A percentile compares a stretch with the other conserved stretches of the same genome.
These are phyloP conservation scores for Pythium graminicola DNA, from an alignment of 352 stramenopile genomes.

Conservation along the genomic window DNA sequence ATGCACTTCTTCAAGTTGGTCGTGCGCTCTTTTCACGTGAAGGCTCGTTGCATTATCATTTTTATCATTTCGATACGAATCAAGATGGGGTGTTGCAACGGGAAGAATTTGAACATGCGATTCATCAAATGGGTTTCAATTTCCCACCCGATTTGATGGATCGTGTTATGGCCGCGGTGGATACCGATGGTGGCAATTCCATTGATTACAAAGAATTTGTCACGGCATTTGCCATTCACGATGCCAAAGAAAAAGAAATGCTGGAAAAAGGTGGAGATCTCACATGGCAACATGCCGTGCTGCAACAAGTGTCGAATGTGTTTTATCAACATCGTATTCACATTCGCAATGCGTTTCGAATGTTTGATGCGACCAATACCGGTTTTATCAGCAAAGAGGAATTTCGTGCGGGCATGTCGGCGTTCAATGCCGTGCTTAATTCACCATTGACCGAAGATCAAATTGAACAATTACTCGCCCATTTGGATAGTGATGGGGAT, in stretches of 20 bases:
- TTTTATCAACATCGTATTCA: constrained; percentile 93
- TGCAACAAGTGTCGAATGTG: constrained; percentile 92
- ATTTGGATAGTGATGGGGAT: constrained; percentile 88
- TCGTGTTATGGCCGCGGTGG: constrained; percentile 79
- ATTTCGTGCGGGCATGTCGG: constrained; percentile 78
- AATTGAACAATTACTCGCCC: constrained; percentile 84
- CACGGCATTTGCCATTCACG: constrained; percentile 82
- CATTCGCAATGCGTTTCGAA: constrained; percentile 88
- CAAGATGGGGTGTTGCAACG: constrained; percentile 73
- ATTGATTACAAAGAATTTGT: constrained; percentile 93
- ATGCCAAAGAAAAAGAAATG: constrained; percentile 54
- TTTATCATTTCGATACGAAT: constrained; percentile 81
- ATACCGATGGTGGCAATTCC: constrained; percentile 81
- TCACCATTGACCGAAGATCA: constrained; percentile 88
- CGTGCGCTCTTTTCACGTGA: constrained; percentile 67
- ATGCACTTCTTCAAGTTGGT: constrained; percentile 67
- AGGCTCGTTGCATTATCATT: constrained; percentile 77
- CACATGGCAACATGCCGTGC: constrained; percentile 89
- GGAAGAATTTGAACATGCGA: constrained; percentile 68
- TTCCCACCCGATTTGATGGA: constrained; percentile 52
- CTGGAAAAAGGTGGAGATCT: constrained; percentile 47
- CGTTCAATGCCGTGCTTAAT: constrained; percentile 88
- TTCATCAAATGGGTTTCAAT: constrained; percentile 56
- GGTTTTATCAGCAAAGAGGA: constrained; percentile 77
- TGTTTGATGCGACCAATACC: constrained; percentile 87